These are phyloP conservation scores for Erodium maritimum DNA, from an alignment of 345 rosid species.

Conservation along the genomic window DNA sequence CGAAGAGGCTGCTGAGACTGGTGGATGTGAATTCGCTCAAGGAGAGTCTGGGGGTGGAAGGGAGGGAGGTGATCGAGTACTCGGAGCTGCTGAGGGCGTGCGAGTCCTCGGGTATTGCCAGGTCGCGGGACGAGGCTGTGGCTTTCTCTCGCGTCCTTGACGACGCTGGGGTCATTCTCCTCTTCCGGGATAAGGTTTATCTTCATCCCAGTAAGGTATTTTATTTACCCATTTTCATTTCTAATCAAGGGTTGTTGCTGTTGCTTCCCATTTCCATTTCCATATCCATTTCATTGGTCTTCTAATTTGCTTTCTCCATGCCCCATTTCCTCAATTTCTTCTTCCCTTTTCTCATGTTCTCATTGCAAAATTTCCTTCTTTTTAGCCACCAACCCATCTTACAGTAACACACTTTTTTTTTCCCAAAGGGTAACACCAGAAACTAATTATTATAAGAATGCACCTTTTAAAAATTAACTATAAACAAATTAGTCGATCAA, in stretches of 20 bases:
- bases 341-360: too few relatives aligned
- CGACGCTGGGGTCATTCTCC: conserved; percentile 76
- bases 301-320: too few relatives aligned
- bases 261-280: neutral
- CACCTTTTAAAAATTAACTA: too few relatives aligned
- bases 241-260: neutral
- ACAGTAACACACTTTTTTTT: too few relatives aligned
- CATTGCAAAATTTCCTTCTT: too few relatives aligned
- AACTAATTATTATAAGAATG: too few relatives aligned
- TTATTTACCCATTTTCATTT: neutral
- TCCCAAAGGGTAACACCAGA: too few relatives aligned
- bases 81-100: conserved; percentile 48
- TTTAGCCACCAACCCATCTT: too few relatives aligned
- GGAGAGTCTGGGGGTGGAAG: conserved; percentile 50
- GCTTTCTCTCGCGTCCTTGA: conserved; percentile 71
- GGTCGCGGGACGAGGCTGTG: conserved; percentile 63
- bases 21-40: conserved; percentile 77
- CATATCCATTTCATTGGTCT: too few relatives aligned
- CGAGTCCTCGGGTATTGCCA: conserved; percentile 53
- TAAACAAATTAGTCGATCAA: too few relatives aligned
- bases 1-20: conserved; percentile 66
- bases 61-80: conserved; percentile 57
- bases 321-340: too few relatives aligned
- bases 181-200: conserved; percentile 76
- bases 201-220: conserved; percentile 84